These are phyloP conservation scores for Kalmusia sp. DNA, from an alignment of 2,329 filamentous ascomycete genomes.

Conservation along the genomic window DNA sequence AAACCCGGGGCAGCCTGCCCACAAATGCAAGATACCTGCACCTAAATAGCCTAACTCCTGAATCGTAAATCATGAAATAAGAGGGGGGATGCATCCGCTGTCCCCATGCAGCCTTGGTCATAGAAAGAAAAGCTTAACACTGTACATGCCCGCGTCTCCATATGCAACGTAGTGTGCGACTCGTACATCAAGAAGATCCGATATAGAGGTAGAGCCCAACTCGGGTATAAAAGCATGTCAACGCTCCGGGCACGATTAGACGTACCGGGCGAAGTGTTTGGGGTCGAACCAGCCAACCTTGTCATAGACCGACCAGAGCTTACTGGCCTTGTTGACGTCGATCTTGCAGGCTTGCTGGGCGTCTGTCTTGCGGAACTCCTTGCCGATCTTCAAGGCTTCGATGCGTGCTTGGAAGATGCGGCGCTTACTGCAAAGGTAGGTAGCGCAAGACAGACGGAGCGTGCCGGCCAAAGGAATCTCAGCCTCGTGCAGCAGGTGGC, in stretches of 20 bases:
- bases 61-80: constrained; percentile 34
- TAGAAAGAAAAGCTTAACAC: constrained; percentile 23
- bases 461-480: constrained; percentile 79
- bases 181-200: not conserved
- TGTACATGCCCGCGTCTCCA: constrained; percentile 23
- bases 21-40: constrained; percentile 26
- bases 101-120: constrained; percentile 27
- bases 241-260: constrained; percentile 30
- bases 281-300: constrained; percentile 81
- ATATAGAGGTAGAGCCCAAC: not conserved
- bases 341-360: constrained; percentile 98
- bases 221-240: constrained; percentile 1
- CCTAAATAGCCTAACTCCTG: constrained; percentile 31
- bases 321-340: constrained; percentile 96
- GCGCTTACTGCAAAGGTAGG: constrained; percentile 91
- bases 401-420: constrained; percentile 84
- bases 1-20: constrained; percentile 16
- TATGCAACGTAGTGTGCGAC: constrained; percentile 33
- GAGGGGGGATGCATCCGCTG: constrained; percentile 16
- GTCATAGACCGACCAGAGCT: constrained; percentile 88
- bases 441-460: constrained; percentile 82
- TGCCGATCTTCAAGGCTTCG: constrained; percentile 69
- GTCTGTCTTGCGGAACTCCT: constrained; percentile 94
- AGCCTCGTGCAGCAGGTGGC: constrained; percentile 75
- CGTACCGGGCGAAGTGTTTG: constrained; percentile 56